Percentiles rank a stretch among this genome's conserved stretches.
Conservation (phyloP, 306 rosid species). For the Argentina anserina region DNA sequence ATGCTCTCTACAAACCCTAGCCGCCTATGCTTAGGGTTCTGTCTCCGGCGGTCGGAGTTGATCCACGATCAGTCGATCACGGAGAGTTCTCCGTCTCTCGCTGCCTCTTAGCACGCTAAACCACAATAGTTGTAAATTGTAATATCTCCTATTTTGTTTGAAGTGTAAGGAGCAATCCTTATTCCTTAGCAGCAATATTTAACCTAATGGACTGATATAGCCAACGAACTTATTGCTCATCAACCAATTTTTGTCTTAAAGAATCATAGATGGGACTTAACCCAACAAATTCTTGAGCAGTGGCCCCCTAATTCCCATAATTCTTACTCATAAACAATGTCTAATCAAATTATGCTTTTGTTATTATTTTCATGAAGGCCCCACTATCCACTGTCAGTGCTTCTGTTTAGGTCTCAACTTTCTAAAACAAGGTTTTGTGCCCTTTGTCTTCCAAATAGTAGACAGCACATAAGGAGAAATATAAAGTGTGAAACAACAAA, state of each 20-base stretch:
- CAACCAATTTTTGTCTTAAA: background rate
- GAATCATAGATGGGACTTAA: conserved; percentile 27
- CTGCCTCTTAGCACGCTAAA: no score
- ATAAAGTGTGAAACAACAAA: conserved; percentile 15
- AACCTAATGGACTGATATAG: no score
- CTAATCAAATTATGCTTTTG: conserved; percentile 12
- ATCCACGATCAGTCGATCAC: no score
- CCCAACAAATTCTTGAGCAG: conserved; percentile 9
- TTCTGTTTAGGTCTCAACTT: conserved; percentile 50
- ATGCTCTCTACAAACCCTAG: no score
- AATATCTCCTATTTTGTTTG: no score
- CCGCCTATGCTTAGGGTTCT: no score
- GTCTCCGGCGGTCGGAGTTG: no score
- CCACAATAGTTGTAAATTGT: no score
- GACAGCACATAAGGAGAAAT: conserved; percentile 38
- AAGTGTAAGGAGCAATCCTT: no score
- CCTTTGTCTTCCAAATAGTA: conserved; percentile 45
- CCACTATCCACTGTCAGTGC: conserved; percentile 33
- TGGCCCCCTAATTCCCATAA: conserved; percentile 19
- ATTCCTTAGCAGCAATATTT: no score
- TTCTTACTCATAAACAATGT: conserved; percentile 12
- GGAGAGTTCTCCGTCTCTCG: no score
- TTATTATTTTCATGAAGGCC: conserved; percentile 14
- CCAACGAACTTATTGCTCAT: no score
- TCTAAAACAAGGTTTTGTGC: conserved; percentile 50